Conservation (phyloP, 495 filamentous ascomycete species). For the Neurospora sp. region DNA sequence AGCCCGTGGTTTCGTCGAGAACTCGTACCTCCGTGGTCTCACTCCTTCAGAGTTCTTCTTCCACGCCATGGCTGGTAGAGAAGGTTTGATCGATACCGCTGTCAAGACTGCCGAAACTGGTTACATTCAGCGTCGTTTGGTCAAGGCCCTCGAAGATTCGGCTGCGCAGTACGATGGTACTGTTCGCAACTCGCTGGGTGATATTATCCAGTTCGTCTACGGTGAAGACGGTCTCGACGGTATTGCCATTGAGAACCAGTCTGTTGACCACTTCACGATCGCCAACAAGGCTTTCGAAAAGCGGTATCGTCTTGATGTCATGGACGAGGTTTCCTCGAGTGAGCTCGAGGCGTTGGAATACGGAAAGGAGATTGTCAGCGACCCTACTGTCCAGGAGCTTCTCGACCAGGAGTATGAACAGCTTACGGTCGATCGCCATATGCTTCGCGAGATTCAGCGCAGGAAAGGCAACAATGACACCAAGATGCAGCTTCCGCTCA, state of each 20-base stretch:
- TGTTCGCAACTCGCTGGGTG: slow-evolving; percentile 90
- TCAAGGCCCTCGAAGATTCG: slow-evolving; percentile 96
- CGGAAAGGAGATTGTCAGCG: slow-evolving; percentile 76
- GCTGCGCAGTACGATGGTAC: slow-evolving; percentile 97
- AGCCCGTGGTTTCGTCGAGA: slow-evolving; percentile 95
- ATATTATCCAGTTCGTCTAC: slow-evolving; percentile 96
- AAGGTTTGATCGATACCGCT: slow-evolving; percentile 98
- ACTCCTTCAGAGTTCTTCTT: slow-evolving; percentile 98
- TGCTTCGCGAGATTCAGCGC: slow-evolving; percentile 52
- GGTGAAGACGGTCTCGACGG: slow-evolving; percentile 95
- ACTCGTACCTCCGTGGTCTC: slow-evolving; percentile 92
- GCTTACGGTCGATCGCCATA: slow-evolving; percentile 60
- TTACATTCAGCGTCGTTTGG: slow-evolving; percentile 96
- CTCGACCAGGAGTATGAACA: slow-evolving; percentile 86
- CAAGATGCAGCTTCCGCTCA: slow-evolving; percentile 81
- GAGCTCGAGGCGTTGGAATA: slow-evolving; percentile 71
- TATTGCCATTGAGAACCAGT: slow-evolving; percentile 81
- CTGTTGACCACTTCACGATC: slow-evolving; percentile 72
- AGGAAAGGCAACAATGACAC: slow-evolving; percentile 56
- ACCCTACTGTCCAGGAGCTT: slow-evolving; percentile 70
- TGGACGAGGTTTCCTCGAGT: slow-evolving; percentile 56
- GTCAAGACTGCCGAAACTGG: slow-evolving; percentile 99
- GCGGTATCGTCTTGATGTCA: slow-evolving; percentile 79
- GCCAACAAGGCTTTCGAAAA: slow-evolving; percentile 62
- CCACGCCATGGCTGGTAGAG: slow-evolving; percentile 99